Evolutionary conservation across 345 rosid genomes (phyloP), one percentile per base, ranked within the genome.

Genomic region (Leavenworthia alabamica): DNA sequence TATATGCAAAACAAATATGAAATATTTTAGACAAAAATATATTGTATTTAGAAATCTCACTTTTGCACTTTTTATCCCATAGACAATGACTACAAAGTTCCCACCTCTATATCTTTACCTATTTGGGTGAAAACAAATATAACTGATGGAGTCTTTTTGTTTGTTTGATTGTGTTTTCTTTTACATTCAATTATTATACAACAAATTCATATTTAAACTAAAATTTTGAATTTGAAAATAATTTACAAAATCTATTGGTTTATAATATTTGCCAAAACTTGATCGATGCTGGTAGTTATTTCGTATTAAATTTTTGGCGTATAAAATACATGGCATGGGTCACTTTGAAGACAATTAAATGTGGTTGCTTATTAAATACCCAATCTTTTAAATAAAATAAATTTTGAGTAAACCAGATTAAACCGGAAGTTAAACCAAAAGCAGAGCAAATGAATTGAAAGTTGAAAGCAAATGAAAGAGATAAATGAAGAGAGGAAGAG

Each of bases 371-470:
- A 9, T 7, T 4, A 26, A 26, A 20, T 20, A 20, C 4, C 45
- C 13, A 46, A 2, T 37, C 2, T 1, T 0, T 4, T 8, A 1
- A 0, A n/a, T n/a, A n/a, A 24, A 35, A 9, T 1, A 11, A 14
- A 28, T 7, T 8, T 3, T 7, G 2, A 2, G 33, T 19, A 27
- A 47, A 57, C 64, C 42, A 48, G 4, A 47, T 2, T n/a, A 50
- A 67, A 67, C 54, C 66, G 65, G 35, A 27, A 47, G 35, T 48
- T 58, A 40, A 47, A 62, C 17, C n/a, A 26, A 62, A 48, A 15
- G 16, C 47, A 26, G 43, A 67, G 17, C 5, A 68, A 69, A 55
- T 69, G 42, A 60, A 44, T 22, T 60, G 13, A 19, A 32, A 2
- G 43, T 35, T 52, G 7, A 37, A 45, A 68, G 56, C 54, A 3